Evolutionary conservation across 768 basidiomycete species (phyloP).

Genomic region (Boletus patriciae): DNA sequence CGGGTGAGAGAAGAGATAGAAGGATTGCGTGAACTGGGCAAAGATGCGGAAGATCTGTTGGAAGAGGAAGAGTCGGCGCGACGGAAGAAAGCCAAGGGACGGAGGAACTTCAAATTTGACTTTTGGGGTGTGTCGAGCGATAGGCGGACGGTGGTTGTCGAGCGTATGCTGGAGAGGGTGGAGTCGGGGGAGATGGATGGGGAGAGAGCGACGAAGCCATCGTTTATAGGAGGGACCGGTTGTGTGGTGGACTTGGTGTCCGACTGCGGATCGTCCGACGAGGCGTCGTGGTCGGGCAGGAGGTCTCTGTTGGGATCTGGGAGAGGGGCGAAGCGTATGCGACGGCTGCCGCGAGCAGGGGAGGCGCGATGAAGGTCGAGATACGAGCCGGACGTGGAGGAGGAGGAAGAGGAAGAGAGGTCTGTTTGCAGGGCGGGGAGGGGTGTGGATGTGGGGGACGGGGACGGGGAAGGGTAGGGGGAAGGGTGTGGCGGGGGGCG

Average conservation of each 20-base stretch:
- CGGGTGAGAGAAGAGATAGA: conserved; percentile 16
- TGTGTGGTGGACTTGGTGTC: conserved; percentile 4
- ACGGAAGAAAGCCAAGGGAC: conserved; percentile 23
- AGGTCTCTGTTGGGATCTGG: conserved; percentile 67
- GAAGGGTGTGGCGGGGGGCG: conserved; percentile 1
- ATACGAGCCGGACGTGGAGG: conserved; percentile 22
- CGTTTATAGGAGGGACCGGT: neutral
- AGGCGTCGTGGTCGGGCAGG: neutral
- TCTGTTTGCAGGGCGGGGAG: conserved; percentile 19
- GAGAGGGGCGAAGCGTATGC: conserved; percentile 82
- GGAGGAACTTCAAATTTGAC: conserved; percentile 21
- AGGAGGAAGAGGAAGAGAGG: conserved; percentile 18
- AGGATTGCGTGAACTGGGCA: conserved; percentile 9
- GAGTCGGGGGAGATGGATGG: conserved; percentile 24
- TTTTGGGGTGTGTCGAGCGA: conserved; percentile 3
- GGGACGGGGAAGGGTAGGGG: neutral
- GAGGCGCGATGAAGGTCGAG: conserved; percentile 13
- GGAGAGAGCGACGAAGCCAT: conserved; percentile 13
- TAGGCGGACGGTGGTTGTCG: conserved; percentile 23
- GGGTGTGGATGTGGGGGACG: conserved; percentile 4
- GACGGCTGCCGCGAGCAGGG: conserved; percentile 20
- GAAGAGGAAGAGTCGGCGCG: conserved; percentile 12
- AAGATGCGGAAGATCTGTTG: conserved; percentile 13
- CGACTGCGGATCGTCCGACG: conserved; percentile 36
- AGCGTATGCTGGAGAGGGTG: conserved; percentile 20